These are phyloP conservation scores for Fusarium nisikadoi DNA, from an alignment of 2,329 filamentous ascomycete genomes.

Conservation along the genomic window DNA sequence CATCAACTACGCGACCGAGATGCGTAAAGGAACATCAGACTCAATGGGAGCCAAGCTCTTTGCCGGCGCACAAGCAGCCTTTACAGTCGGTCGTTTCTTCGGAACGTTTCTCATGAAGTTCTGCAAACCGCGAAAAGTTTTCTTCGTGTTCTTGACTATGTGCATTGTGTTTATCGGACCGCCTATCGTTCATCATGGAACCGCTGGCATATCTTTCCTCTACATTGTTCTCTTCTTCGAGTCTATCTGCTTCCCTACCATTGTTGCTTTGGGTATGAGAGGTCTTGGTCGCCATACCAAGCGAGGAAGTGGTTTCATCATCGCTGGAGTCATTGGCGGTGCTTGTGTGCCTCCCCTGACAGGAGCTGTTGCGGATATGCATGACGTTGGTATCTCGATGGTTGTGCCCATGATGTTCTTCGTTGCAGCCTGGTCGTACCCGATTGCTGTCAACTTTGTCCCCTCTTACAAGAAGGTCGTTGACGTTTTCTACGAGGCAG, in stretches of 20 bases:
- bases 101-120: constrained; percentile 75
- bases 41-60: constrained; percentile 72
- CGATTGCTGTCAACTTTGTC: constrained; percentile 72
- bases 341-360: constrained; percentile 79
- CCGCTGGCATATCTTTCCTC: constrained; percentile 68
- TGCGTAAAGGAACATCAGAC: constrained; percentile 61
- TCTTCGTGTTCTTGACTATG: constrained; percentile 71
- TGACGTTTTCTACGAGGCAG: constrained; percentile 64
- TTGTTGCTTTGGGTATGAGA: constrained; percentile 80
- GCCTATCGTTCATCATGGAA: constrained; percentile 58
- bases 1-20: constrained; percentile 77
- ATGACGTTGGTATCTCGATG: constrained; percentile 71
- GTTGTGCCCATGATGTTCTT: constrained; percentile 72
- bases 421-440: constrained; percentile 65
- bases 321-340: constrained; percentile 77
- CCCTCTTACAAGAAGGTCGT: constrained; percentile 71
- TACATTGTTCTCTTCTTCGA: constrained; percentile 82
- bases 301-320: constrained; percentile 75
- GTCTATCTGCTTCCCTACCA: constrained; percentile 83
- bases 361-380: constrained; percentile 72
- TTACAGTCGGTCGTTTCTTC: constrained; percentile 77
- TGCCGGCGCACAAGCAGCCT: constrained; percentile 78
- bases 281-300: constrained; percentile 82
- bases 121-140: constrained; percentile 72
- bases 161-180: constrained; percentile 72